Evolutionary conservation across 2,329 filamentous ascomycete species (phyloP).

Genomic region (Aspergillus cejpii): DNA sequence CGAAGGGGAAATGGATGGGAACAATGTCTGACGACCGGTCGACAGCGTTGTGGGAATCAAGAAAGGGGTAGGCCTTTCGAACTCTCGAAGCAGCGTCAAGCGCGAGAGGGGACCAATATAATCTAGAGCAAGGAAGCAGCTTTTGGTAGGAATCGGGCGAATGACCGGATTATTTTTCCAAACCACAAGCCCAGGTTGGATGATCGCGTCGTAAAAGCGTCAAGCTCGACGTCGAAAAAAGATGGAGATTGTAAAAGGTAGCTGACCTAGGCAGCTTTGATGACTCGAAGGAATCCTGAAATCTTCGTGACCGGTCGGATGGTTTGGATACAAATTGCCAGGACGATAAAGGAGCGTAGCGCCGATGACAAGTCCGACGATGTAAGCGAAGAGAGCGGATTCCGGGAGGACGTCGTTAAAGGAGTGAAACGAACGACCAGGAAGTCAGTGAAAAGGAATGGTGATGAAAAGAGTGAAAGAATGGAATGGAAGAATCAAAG

Average conservation of each 20-base stretch:
- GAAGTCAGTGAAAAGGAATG: slow-evolving; percentile 27
- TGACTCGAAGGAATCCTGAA: slow-evolving; percentile 15
- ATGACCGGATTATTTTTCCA: slow-evolving; percentile 16
- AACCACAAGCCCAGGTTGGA: slow-evolving; percentile 19
- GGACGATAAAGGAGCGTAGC: slow-evolving; percentile 9
- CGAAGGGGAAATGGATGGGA: slow-evolving; percentile 13
- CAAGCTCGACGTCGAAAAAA: slow-evolving; percentile 12
- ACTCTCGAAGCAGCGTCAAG: slow-evolving; percentile 34
- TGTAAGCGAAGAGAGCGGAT: slow-evolving; percentile 31
- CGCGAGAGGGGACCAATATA: slow-evolving; percentile 24
- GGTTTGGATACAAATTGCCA: slow-evolving; percentile 6
- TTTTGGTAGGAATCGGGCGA: slow-evolving; percentile 15
- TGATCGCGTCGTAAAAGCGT: slow-evolving; percentile 35
- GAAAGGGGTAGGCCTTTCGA: slow-evolving; percentile 14
- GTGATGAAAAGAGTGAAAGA: slow-evolving; percentile 21
- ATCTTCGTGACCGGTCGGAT: slow-evolving; percentile 16
- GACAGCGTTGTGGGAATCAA: slow-evolving; percentile 19
- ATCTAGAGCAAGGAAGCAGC: slow-evolving; percentile 28
- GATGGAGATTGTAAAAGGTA: slow-evolving; percentile 22
- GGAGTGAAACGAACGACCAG: slow-evolving; percentile 46
- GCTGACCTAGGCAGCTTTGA: slow-evolving; percentile 37
- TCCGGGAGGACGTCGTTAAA: slow-evolving; percentile 46
- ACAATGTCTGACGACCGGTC: slow-evolving; percentile 29
- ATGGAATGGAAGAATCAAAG: slow-evolving; percentile 23
- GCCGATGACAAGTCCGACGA: slow-evolving; percentile 25